A percentile compares a stretch with the other conserved stretches of the same genome.
Conservation (phyloP, 2,329 filamentous ascomycete species). For the Fusarium sp. region DNA sequence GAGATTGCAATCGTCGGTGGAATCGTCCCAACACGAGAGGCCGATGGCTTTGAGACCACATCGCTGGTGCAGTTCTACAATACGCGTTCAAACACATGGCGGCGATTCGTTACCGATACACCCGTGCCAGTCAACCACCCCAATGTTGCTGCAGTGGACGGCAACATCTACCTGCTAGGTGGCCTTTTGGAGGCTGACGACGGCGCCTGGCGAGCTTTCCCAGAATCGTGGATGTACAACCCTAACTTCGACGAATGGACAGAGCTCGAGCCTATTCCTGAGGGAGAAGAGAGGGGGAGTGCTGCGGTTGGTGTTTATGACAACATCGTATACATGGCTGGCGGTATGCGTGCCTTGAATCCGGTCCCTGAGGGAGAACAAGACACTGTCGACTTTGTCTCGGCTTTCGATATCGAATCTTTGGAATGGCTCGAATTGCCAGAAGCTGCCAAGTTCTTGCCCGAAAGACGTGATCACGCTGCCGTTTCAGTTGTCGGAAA, state of each 20-base stretch:
- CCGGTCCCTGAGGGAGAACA: conserved; percentile 27
- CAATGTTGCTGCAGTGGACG: conserved; percentile 49
- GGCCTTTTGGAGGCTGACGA: conserved; percentile 43
- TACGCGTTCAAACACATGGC: conserved; percentile 45
- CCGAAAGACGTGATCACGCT: conserved; percentile 50
- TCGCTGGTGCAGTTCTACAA: conserved; percentile 47
- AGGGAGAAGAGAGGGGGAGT: conserved; percentile 44
- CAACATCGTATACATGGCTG: conserved; percentile 49
- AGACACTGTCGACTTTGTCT: conserved; percentile 44
- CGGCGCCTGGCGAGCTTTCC: conserved; percentile 42
- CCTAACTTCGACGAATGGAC: conserved; percentile 43
- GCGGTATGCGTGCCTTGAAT: conserved; percentile 47
- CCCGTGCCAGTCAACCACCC: conserved; percentile 49
- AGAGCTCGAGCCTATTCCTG: conserved; percentile 40
- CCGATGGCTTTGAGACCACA: conserved; percentile 34
- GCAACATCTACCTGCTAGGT: conserved; percentile 53
- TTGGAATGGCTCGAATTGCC: conserved; percentile 45
- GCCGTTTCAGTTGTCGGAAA: conserved; percentile 43
- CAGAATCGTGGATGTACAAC: conserved; percentile 47
- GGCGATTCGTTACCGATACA: conserved; percentile 35
- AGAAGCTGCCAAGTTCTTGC: conserved; percentile 38
- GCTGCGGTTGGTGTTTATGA: conserved; percentile 46
- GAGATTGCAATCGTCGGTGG: conserved; percentile 43
- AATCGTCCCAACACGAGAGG: conserved; percentile 32
- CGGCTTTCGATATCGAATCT: conserved; percentile 44